Evolutionary conservation across 495 filamentous ascomycete species (phyloP), one percentile per base, ranked within the genome.

Genomic region (Recurvomyces mirabilis): DNA sequence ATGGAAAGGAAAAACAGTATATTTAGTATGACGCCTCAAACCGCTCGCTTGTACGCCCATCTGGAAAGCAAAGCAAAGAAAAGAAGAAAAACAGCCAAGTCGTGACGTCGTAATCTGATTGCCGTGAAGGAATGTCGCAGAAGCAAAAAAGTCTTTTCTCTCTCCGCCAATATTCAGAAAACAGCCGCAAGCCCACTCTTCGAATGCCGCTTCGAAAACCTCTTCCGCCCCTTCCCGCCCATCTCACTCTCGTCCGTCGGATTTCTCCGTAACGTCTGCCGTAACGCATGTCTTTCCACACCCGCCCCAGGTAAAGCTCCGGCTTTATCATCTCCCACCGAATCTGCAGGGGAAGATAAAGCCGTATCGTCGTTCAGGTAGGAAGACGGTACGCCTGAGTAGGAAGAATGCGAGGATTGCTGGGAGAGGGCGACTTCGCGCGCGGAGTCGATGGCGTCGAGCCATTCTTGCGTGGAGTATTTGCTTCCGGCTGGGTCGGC

Each of bases 121-220:
- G n/a, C n/a, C n/a, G n/a, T n/a, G n/a, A n/a, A n/a, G n/a, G n/a
- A n/a, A n/a, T n/a, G n/a, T n/a, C n/a, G n/a, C n/a, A n/a, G n/a
- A n/a, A n/a, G n/a, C n/a, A n/a, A n/a, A n/a, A n/a, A n/a, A n/a
- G n/a, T n/a, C n/a, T n/a, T n/a, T n/a, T n/a, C n/a, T n/a, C n/a
- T n/a, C n/a, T n/a, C n/a, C n/a, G n/a, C n/a, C n/a, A n/a, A n/a
- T n/a, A n/a, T n/a, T n/a, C n/a, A 89, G 55, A 89, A 87, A 23
- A 83, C 82, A 26, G 87, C 80, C 11, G 86, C 84, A 20, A 94
- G 70, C 15, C 87, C 87, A 57, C 82, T 91, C 65, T 93, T 94
- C 6, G 82, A 87, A 64, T 91, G 84, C 47, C 88, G 71, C 59
- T 84, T 84, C 61, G 83, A 89, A 63, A 95, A 95, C 25, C 87